A percentile compares a stretch with the other conserved stretches of the same genome.
Conservation (phyloP, 2,329 filamentous ascomycete species). For the Fusarium dimerum region DNA sequence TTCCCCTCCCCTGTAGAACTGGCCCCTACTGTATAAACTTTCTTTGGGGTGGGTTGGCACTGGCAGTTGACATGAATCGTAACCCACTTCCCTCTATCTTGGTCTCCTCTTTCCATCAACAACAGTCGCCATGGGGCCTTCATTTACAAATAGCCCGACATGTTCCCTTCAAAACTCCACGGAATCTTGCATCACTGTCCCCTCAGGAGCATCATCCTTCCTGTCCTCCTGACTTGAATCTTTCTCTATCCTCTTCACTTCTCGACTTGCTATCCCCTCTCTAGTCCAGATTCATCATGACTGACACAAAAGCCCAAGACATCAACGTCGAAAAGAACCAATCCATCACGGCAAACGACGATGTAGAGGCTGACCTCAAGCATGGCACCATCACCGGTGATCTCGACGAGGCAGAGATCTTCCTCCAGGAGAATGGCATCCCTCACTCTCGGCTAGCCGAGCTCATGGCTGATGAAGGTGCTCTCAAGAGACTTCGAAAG, state of each 20-base stretch:
- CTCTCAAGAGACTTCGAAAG: conserved; percentile 32
- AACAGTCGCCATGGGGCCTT: too few species aligned
- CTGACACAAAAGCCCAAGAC: conserved; percentile 17
- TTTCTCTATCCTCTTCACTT: neutral
- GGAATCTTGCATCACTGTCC: too few species aligned
- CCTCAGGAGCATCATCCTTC: too few species aligned
- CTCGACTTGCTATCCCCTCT: neutral
- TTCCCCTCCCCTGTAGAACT: too few species aligned
- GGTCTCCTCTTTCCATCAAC: too few species aligned
- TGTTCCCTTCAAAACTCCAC: too few species aligned
- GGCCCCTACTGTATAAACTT: too few species aligned
- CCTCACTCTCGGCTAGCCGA: conserved; percentile 22
- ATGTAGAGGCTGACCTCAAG: conserved; percentile 28
- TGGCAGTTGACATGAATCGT: too few species aligned
- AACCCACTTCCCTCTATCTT: too few species aligned
- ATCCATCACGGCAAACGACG: conserved; percentile 16
- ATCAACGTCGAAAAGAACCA: conserved; percentile 25
- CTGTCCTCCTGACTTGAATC: too few species aligned
- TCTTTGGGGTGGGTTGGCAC: too few species aligned
- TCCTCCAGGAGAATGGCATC: conserved; percentile 29
- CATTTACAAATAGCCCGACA: too few species aligned
- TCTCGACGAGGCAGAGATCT: conserved; percentile 30
- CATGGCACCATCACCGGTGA: conserved; percentile 18
- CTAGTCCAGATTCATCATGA: conserved; percentile 10
- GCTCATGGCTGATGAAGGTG: conserved; percentile 26